phyloP scores from a whole-genome alignment of 2,329 filamentous ascomycete species.

The Fusarium clavum region DNA sequence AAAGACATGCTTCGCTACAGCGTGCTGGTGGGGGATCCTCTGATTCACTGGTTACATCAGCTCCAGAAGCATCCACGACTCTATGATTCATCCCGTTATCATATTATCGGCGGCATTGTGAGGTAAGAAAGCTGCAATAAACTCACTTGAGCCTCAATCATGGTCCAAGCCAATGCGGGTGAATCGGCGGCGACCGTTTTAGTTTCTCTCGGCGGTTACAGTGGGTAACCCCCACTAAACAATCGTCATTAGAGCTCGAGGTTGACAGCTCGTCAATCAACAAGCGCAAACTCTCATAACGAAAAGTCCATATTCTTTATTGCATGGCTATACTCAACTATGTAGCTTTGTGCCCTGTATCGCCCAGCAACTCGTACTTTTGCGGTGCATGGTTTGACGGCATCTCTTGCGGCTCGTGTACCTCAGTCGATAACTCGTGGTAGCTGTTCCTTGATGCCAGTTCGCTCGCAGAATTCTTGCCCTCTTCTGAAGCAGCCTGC shows the following conservation, averaged over 20 bases:
- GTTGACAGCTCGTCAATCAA: not conserved
- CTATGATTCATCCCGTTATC: no score
- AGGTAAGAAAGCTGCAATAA: no score
- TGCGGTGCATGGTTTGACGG: not conserved
- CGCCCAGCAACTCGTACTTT: slow-evolving; percentile 20
- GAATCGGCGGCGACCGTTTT: not conserved
- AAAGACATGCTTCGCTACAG: no score
- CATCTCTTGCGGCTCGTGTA: slow-evolving; percentile 21
- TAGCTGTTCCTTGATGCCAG: slow-evolving; percentile 6
- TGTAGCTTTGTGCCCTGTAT: not conserved
- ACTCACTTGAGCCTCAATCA: not conserved
- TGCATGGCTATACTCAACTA: not conserved
- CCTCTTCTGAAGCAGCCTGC: not conserved
- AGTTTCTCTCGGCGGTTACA: not conserved
- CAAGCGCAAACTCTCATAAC: not conserved
- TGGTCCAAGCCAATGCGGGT: not conserved
- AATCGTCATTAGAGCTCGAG: not conserved
- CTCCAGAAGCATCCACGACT: no score
- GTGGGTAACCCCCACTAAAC: not conserved
- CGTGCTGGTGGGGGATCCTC: no score
- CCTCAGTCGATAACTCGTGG: slow-evolving; percentile 11
- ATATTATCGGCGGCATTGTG: no score
- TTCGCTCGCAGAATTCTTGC: not conserved
- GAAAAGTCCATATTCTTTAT: not conserved
- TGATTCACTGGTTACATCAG: no score